Percentiles rank a stretch among this genome's conserved stretches.
Conservation (phyloP, 768 basidiomycete species). For the Hirschioporus abietinus region DNA sequence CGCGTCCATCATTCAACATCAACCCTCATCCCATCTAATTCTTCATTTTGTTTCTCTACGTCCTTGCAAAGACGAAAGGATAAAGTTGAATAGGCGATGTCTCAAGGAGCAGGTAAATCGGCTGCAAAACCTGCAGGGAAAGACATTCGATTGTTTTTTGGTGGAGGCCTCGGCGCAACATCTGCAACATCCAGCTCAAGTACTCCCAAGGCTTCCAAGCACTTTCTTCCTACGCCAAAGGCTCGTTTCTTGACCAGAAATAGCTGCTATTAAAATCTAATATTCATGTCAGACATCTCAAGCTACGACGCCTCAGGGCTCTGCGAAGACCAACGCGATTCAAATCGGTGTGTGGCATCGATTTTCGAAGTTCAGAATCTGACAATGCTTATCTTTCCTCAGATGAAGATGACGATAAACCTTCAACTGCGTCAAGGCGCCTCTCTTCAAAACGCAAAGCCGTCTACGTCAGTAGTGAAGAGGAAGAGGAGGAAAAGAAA, state of each 20-base stretch:
- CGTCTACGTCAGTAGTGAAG: slow-evolving; percentile 35
- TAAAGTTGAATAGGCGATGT: neutral
- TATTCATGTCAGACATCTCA: neutral
- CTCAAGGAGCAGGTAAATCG: neutral
- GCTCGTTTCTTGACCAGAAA: neutral
- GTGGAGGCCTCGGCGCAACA: slow-evolving; percentile 2
- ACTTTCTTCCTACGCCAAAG: slow-evolving; percentile 1
- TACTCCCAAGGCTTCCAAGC: neutral
- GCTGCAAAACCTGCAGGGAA: slow-evolving; percentile 6
- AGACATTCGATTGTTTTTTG: slow-evolving; percentile 10
- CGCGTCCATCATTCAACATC: too few relatives aligned
- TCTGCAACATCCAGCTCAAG: neutral
- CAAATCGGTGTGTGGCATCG: slow-evolving; percentile 19
- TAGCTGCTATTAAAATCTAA: neutral
- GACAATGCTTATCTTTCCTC: slow-evolving; percentile 1
- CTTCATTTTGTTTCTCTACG: neutral
- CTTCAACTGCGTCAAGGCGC: slow-evolving; percentile 11
- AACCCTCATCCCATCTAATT: too few relatives aligned
- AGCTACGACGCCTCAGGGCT: neutral
- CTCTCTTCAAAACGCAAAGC: slow-evolving; percentile 30
- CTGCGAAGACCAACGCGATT: slow-evolving; percentile 20
- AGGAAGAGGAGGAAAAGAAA: slow-evolving; percentile 25
- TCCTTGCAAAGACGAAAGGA: neutral
- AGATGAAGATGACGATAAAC: slow-evolving; percentile 20
- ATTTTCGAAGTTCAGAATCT: slow-evolving; percentile 5